A percentile compares a stretch with the other conserved stretches of the same genome.
Conservation (phyloP, 129 eudicot genomes). For the Saposhnikovia divaricata region DNA sequence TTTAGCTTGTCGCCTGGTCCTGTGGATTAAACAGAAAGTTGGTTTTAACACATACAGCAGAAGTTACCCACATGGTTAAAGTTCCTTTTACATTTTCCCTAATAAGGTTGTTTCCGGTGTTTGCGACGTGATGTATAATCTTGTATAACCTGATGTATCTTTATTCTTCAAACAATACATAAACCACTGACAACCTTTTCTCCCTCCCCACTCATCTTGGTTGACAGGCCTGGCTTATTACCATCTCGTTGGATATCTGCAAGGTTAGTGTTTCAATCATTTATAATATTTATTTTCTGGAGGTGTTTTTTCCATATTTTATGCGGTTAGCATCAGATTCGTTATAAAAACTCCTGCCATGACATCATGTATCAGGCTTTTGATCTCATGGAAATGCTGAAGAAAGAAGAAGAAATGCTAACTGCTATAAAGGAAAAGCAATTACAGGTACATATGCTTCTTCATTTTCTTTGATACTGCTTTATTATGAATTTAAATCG, state of each 20-base stretch:
- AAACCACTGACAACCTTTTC: background rate
- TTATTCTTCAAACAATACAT: conserved; percentile 4
- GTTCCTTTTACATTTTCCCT: background rate
- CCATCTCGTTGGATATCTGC: conserved; percentile 79
- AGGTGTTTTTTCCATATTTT: background rate
- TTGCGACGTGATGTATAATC: background rate
- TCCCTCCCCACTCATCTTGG: background rate
- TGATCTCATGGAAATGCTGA: conserved; percentile 89
- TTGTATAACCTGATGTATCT: background rate
- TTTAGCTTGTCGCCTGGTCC: background rate
- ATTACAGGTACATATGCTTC: conserved; percentile 34
- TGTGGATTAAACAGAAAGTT: background rate
- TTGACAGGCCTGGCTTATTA: conserved; percentile 80
- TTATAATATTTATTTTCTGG: background rate
- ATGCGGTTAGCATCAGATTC: background rate
- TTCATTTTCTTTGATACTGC: background rate
- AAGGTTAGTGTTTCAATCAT: conserved; percentile 43
- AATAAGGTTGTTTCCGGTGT: background rate
- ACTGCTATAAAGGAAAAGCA: conserved; percentile 69
- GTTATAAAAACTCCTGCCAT: background rate
- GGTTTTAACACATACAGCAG: background rate
- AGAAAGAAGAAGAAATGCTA: conserved; percentile 94
- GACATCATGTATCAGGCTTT: conserved; percentile 46
- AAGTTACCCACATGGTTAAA: too few relatives aligned
- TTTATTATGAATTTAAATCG: background rate